phyloP scores from a whole-genome alignment of 2,329 filamentous ascomycete species.

The Trichoderma hamatum region DNA sequence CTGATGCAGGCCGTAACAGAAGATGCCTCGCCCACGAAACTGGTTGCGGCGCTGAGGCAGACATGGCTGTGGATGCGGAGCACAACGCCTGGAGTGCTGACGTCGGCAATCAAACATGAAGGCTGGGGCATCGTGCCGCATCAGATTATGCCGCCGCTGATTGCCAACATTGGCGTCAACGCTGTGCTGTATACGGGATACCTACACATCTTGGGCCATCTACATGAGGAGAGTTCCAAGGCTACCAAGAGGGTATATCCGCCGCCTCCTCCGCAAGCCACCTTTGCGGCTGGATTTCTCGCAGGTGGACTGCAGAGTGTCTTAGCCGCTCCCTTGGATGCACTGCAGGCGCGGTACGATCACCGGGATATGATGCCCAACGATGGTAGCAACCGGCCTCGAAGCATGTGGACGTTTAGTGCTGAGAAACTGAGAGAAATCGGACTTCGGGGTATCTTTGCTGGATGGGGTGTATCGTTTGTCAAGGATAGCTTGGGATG shows the following conservation, averaged over 20 bases:
- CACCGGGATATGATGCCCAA: conserved; percentile 52
- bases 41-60: conserved; percentile 43
- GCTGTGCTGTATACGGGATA: conserved; percentile 77
- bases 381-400: conserved; percentile 48
- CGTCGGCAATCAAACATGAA: conserved; percentile 67
- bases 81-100: conserved; percentile 71
- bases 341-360: conserved; percentile 73
- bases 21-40: conserved; percentile 40
- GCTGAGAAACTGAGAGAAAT: conserved; percentile 68
- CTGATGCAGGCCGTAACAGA: conserved; percentile 43
- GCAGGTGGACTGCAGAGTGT: conserved; percentile 72
- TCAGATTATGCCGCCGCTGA: conserved; percentile 73
- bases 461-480: conserved; percentile 70
- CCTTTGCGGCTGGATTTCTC: conserved; percentile 70
- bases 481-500: conserved; percentile 70
- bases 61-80: conserved; percentile 58
- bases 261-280: conserved; percentile 63
- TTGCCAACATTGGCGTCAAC: conserved; percentile 74
- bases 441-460: conserved; percentile 71
- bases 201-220: conserved; percentile 65
- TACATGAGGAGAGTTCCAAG: conserved; percentile 66
- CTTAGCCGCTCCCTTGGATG: conserved; percentile 74
- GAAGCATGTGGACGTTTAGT: conserved; percentile 75
- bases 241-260: conserved; percentile 68
- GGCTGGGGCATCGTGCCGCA: conserved; percentile 76